phyloP scores from a whole-genome alignment of 345 rosid genomes.

The Gossypium arboreum region DNA sequence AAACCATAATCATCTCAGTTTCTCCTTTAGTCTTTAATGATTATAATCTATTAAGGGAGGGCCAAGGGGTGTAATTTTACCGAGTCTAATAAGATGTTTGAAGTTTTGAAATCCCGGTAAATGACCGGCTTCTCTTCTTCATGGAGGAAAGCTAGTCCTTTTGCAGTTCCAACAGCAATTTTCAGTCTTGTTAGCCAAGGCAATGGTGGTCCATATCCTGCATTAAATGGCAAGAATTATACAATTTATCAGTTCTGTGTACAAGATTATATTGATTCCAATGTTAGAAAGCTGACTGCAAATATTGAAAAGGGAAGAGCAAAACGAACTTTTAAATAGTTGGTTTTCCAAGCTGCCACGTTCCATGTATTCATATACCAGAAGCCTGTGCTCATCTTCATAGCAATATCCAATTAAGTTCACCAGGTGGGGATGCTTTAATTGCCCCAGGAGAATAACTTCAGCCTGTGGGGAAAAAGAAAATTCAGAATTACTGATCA shows the following conservation, averaged over 20 bases:
- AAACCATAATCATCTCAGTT: neutral
- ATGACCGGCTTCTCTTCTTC: conserved; percentile 64
- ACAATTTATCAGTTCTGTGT: neutral
- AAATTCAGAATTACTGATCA: neutral
- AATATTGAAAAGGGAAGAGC: neutral
- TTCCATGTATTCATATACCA: conserved; percentile 62
- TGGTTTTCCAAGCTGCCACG: conserved; percentile 51
- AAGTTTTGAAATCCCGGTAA: conserved; percentile 61
- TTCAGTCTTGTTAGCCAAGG: conserved; percentile 68
- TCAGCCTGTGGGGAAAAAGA: conserved; percentile 47
- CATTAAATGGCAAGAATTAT: neutral
- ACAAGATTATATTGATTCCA: neutral
- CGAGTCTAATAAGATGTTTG: conserved; percentile 54
- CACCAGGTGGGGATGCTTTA: conserved; percentile 62
- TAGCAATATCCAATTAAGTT: conserved; percentile 70
- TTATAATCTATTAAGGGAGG: neutral
- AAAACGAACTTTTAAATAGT: conserved; percentile 38
- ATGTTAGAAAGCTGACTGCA: neutral
- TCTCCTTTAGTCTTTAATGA: neutral
- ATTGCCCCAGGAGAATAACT: conserved; percentile 64
- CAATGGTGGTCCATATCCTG: conserved; percentile 48
- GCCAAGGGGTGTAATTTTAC: conserved; percentile 21
- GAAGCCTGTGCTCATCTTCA: conserved; percentile 55
- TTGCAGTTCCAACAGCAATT: conserved; percentile 57
- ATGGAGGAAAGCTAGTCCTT: conserved; percentile 58